Evolutionary conservation across 2,329 filamentous ascomycete species (phyloP).

Genomic region (Pyrenophora graminea): DNA sequence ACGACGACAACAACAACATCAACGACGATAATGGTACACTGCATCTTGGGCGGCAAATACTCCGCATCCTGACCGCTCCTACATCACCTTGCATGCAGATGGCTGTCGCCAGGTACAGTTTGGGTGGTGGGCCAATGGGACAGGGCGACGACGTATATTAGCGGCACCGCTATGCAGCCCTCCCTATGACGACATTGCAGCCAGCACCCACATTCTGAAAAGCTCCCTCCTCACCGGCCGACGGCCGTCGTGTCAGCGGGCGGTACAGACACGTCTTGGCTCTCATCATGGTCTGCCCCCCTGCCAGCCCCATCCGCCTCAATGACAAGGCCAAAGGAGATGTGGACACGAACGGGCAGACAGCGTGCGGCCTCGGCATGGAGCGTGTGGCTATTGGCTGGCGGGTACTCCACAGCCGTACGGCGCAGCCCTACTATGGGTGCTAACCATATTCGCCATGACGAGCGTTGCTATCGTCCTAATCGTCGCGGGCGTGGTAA

Average conservation of each 20-base stretch:
- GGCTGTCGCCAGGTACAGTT: conserved; percentile 20
- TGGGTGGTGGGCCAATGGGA: conserved; percentile 22
- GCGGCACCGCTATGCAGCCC: conserved; percentile 9
- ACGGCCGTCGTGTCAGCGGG: conserved; percentile 25
- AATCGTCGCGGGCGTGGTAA: neutral
- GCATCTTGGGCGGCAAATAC: conserved; percentile 13
- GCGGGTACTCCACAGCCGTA: too few relatives aligned
- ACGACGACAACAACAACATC: too few relatives aligned
- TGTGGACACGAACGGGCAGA: conserved; percentile 11
- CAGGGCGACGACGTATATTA: conserved; percentile 1
- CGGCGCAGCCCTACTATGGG: too few relatives aligned
- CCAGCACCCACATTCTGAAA: conserved; percentile 14
- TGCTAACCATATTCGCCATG: neutral
- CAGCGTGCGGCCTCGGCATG: neutral
- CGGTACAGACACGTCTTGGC: conserved; percentile 29
- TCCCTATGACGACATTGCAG: conserved; percentile 18
- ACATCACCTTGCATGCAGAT: conserved; percentile 26
- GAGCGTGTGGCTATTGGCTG: too few relatives aligned
- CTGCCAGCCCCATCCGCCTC: conserved; percentile 17
- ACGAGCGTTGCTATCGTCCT: neutral
- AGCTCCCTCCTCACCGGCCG: conserved; percentile 9
- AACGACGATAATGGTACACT: neutral
- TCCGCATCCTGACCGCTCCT: conserved; percentile 20
- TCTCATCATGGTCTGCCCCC: conserved; percentile 26
- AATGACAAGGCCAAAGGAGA: conserved; percentile 19